Evolutionary conservation across 1,284 basidiomycete species (phyloP), one percentile per base, ranked within the genome.

Genomic region (Cronartium ribicola): DNA sequence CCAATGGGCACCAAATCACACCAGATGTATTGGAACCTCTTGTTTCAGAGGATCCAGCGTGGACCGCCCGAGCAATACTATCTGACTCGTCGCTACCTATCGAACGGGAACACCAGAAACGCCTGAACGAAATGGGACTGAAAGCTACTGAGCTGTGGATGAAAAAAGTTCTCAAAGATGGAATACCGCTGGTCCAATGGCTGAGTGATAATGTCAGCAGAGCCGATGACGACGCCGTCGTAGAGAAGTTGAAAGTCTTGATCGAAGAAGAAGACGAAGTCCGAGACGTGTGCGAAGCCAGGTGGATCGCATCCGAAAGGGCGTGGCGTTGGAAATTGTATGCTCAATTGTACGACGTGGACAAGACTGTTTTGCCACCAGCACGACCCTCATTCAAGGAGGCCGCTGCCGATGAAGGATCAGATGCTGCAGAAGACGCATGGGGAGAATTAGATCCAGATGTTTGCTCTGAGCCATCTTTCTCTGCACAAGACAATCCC

Each of bases 381-480:
- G n/a, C 60, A 17, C 60, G n/a, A n/a, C 29, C 22, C 7, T 55
- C 51, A 20, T n/a, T n/a, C n/a, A 17, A 36, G 10, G 8, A 29
- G 60, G 60, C 22, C n/a, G 13, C 7, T 61, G 37, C 41, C 17
- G 64, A 44, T 43, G 37, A 61, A 5, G 41, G 14, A 5, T 44
- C 63, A 17, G 63, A 65, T n/a, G 29, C 39, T 37, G 39, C 60
- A 37, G 29, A 62, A 62, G 39, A 36, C 39, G 63, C 39, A 20
- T 73, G 70, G 70, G 70, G 63, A 40, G 39, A 40, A 14, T 57
- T 73, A 20, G 70, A 65, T 22, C 48, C 60, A 17, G 70, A 73
- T 73, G 48, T 55, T 36, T 17, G 57, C 36, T 43, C 63, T 59
- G 62, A 60, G 13, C 41, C 55, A 36, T 36, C 5, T 14, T 36